A percentile compares a stretch with the other conserved stretches of the same genome.
Conservation (phyloP, 805 yeast species). For the Spathaspora girioi region DNA sequence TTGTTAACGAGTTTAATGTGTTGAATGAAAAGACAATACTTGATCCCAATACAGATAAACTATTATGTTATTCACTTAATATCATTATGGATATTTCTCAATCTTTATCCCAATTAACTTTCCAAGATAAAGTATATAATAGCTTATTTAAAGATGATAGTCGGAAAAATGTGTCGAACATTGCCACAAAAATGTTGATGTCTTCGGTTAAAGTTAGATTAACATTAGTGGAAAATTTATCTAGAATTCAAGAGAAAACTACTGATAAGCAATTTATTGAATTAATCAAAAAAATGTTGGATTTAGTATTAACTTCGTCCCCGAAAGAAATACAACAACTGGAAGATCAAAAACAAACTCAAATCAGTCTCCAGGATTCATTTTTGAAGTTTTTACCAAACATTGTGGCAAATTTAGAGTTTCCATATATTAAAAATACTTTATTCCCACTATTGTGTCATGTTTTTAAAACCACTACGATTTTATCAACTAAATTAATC, state of each 20-base stretch:
- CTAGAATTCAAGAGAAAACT: conserved; percentile 45
- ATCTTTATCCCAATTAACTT: conserved; percentile 69
- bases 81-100: conserved; percentile 62
- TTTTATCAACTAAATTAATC: conserved; percentile 70
- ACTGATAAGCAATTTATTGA: conserved; percentile 50
- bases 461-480: conserved; percentile 80
- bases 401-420: conserved; percentile 51
- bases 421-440: conserved; percentile 66
- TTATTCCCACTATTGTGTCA: conserved; percentile 71
- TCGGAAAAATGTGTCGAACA: conserved; percentile 16
- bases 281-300: conserved; percentile 42
- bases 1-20: conserved; percentile 37
- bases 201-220: conserved; percentile 31
- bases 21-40: conserved; percentile 20
- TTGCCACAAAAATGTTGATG: conserved; percentile 23
- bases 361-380: conserved; percentile 47
- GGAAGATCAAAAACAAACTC: conserved; percentile 25
- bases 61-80: conserved; percentile 46
- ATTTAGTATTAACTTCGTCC: conserved; percentile 26
- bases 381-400: conserved; percentile 42
- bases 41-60: conserved; percentile 17
- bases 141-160: conserved; percentile 25
- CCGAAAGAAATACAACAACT: conserved; percentile 12
- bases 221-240: conserved; percentile 42
- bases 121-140: conserved; percentile 66